phyloP scores from a whole-genome alignment of 2,329 filamentous ascomycete genomes.

The Claviceps monticola region DNA sequence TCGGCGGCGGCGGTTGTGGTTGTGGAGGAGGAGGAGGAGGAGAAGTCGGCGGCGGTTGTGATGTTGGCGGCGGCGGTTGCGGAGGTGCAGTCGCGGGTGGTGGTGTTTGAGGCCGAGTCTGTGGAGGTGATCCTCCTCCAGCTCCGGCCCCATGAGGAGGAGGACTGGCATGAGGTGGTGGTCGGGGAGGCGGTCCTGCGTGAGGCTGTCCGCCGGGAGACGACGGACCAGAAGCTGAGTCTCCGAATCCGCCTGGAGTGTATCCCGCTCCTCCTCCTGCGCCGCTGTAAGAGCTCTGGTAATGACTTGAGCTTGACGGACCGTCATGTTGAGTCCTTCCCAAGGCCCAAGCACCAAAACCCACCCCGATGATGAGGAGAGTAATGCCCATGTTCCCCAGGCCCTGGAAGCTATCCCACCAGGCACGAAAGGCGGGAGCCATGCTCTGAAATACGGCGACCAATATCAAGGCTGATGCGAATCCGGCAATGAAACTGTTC shows the following conservation, averaged over 20 bases:
- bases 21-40: neutral
- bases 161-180: slow-evolving; percentile 15
- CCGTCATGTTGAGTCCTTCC: slow-evolving; percentile 24
- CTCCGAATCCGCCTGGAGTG: slow-evolving; percentile 16
- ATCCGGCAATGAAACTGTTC: slow-evolving; percentile 85
- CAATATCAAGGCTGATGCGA: slow-evolving; percentile 58
- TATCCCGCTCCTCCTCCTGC: slow-evolving; percentile 9
- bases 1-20: neutral
- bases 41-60: neutral
- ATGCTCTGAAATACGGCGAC: slow-evolving; percentile 61
- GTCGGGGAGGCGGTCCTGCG: slow-evolving; percentile 12
- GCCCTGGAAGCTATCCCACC: slow-evolving; percentile 57
- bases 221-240: slow-evolving; percentile 15
- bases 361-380: slow-evolving; percentile 58
- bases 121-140: slow-evolving; percentile 3
- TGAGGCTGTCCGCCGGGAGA: slow-evolving; percentile 19
- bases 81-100: slow-evolving; percentile 1
- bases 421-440: slow-evolving; percentile 58
- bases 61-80: neutral
- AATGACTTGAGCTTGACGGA: slow-evolving; percentile 8
- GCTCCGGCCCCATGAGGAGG: neutral
- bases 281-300: slow-evolving; percentile 11
- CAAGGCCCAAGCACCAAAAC: slow-evolving; percentile 60
- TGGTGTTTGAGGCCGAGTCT: slow-evolving; percentile 5
- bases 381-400: slow-evolving; percentile 61